Evolutionary conservation across 2,329 filamentous ascomycete species (phyloP), one percentile per base, ranked within the genome.

Genomic region (Exophiala sp.): DNA sequence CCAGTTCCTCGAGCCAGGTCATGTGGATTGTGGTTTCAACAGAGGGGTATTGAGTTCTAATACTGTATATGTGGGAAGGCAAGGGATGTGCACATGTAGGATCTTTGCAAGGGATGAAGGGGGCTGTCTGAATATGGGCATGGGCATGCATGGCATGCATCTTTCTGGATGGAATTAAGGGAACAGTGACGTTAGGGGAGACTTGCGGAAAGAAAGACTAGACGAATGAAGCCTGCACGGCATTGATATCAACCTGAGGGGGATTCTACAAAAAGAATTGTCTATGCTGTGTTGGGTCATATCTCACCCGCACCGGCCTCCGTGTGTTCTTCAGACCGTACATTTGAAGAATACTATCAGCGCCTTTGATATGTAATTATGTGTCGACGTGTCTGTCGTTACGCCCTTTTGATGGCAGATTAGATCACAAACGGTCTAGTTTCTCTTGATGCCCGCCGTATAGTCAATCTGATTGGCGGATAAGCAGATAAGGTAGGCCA

Each of bases 1-100:
- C 59, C 61, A 5, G 48, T 57, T 50, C 59, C 61, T 52, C 56
- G 61, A 47, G 61, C 41, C 24, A 36, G 46, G 50, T 42, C 32
- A 29, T 49, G 47, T 47, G 52, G 51, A 40, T 39, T 20, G 21
- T n/a, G 12, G 35, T 20, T 18, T 21, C n/a, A 24, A 45, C n/a
- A 45, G 35, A 47, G 35, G 36, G 14, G 38, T 33, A 36, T 39
- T 43, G n/a, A 48, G 24, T 29, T 29, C 20, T 14, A 44, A 32
- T 34, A 45, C 34, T 50, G 52, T 50, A 50, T 42, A 55, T 47
- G 47, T 46, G 46, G 24, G 20, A 33, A 20, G 36, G 48, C 9
- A 43, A 29, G 29, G 49, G 20, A 21, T 43, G 41, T 20, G n/a
- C n/a, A 24, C 10, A 55, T 47, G 45, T 24, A 47, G 24, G 24